A percentile compares a stretch with the other conserved stretches of the same genome.
These are phyloP conservation scores for Larix kaempferi DNA, from an alignment of 75 land plant species.

Conservation along the genomic window DNA sequence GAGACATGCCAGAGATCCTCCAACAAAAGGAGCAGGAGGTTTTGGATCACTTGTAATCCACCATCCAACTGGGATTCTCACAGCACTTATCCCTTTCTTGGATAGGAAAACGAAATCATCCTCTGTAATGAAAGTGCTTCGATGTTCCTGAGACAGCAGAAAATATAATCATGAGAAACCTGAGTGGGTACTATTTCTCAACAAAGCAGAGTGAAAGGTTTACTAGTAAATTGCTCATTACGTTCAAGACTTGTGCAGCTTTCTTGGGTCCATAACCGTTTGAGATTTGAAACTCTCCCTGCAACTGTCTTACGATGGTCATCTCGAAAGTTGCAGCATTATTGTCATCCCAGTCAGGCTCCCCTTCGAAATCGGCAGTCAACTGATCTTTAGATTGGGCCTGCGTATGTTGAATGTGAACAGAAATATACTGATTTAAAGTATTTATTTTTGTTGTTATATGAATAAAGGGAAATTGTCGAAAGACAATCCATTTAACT, in stretches of 20 bases:
- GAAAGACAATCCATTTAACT: no score
- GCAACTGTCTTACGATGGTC: conserved; percentile 12
- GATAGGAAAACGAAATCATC: conserved; percentile 22
- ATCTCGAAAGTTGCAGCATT: conserved; percentile 38
- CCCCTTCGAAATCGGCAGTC: conserved; percentile 29
- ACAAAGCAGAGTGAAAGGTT: not conserved
- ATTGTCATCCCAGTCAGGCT: conserved; percentile 26
- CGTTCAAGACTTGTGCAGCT: conserved; percentile 27
- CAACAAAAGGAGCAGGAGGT: conserved; percentile 26
- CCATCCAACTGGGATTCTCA: conserved; percentile 38
- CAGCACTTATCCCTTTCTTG: conserved; percentile 20
- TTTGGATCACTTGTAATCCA: conserved; percentile 33
- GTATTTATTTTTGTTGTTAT: no score
- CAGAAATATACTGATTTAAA: no score
- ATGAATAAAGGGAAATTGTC: no score
- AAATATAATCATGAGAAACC: not conserved
- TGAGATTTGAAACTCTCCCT: conserved; percentile 36
- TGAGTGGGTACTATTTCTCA: not conserved
- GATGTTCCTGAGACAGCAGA: conserved; percentile 19
- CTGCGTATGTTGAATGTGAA: conserved; percentile 12
- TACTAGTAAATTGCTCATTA: not conserved
- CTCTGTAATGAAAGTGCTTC: conserved; percentile 21
- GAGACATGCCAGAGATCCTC: conserved; percentile 21
- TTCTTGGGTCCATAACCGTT: conserved; percentile 26
- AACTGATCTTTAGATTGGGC: conserved; percentile 23